A percentile compares a stretch with the other conserved stretches of the same genome.
These are phyloP conservation scores for Pythium brassicae DNA, from an alignment of 352 stramenopile species.

Conservation along the genomic window DNA sequence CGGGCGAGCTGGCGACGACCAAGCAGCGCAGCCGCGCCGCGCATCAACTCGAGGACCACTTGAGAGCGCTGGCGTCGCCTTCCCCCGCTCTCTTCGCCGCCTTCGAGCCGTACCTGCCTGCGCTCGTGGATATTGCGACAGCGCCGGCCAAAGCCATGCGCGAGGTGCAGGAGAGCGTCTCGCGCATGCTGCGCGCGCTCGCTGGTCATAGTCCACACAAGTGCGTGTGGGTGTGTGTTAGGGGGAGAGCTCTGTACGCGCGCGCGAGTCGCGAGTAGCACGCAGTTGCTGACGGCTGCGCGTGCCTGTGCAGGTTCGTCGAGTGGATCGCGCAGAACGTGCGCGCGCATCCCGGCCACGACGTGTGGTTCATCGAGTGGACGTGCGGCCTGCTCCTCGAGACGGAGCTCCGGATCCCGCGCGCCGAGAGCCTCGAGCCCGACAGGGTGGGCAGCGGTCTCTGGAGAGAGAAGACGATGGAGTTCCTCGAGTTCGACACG, in stretches of 20 bases:
- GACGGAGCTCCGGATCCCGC: constrained; percentile 28
- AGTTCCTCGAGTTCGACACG: constrained; percentile 49
- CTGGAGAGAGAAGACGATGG: constrained; percentile 32
- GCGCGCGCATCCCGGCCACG: constrained; percentile 28
- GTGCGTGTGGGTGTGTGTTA: constrained; percentile 6
- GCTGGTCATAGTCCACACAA: constrained; percentile 34
- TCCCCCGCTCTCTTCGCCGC: constrained; percentile 27
- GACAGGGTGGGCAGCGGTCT: neutral
- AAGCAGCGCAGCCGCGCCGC: constrained; percentile 42
- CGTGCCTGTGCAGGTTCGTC: constrained; percentile 23
- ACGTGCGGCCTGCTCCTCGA: constrained; percentile 36
- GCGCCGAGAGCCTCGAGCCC: neutral
- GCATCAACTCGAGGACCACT: constrained; percentile 39
- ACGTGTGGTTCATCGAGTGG: constrained; percentile 53
- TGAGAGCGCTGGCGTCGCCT: constrained; percentile 15
- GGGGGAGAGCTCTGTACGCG: no score
- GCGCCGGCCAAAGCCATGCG: constrained; percentile 21
- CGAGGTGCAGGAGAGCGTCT: constrained; percentile 34
- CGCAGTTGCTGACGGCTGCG: neutral
- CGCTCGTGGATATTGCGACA: constrained; percentile 32
- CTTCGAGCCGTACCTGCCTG: constrained; percentile 47
- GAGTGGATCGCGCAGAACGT: constrained; percentile 48
- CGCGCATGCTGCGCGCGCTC: constrained; percentile 34
- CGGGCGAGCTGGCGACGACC: constrained; percentile 24
- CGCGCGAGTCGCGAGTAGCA: no score